Evolutionary conservation across 2,329 filamentous ascomycete genomes (phyloP), one percentile per base, ranked within the genome.

Genomic region (Aspergillus ochraceoroseus): DNA sequence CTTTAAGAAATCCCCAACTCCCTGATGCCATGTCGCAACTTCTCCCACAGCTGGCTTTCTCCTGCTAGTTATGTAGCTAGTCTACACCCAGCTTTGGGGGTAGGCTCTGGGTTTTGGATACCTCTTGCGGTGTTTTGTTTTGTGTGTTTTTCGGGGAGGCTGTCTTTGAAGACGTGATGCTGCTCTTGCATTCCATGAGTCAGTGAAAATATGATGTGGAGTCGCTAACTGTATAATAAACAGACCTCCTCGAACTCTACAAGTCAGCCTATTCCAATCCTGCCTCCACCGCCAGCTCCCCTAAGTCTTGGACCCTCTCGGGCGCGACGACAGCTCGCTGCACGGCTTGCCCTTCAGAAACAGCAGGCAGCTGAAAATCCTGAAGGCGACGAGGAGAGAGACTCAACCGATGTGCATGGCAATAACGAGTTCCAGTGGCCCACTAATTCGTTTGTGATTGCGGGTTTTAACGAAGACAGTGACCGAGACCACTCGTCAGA

Each of bases 261-360:
- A 23, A 68, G 66, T 43, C 66, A 68, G 42, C 67, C 61, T 35
- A 67, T 65, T 49, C 70, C 63, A 11, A 67, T 70, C 29, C 52
- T 70, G 20, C 61, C 65, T 37, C 67, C 68, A 1, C 83, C 83
- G n/a, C 85, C 80, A 14, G 82, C 85, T 20, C 87, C 88, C 8
- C 72, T 95, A 56, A 92, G 90, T 61, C 81, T 90, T 23, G 82
- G 85, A 1, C 89, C 90, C 2, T 94, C 87, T 5, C 80, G 90
- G 37, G 90, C 90, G 5, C 80, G 90, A 35, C 75, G 87, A 40
- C 87, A 94, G 63, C 77, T 96, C n/a, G 89, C 88, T n/a, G 85
- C 86, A 8, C 80, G 89, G 8, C 74, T 96, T 56, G 79, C 86
- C 2, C 78, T 84, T 65, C 84, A 87, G 51, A 79, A 81, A 52